Evolutionary conservation across 2,329 filamentous ascomycete genomes (phyloP), one percentile per base, ranked within the genome.

Genomic region (Penicillium digitatum): DNA sequence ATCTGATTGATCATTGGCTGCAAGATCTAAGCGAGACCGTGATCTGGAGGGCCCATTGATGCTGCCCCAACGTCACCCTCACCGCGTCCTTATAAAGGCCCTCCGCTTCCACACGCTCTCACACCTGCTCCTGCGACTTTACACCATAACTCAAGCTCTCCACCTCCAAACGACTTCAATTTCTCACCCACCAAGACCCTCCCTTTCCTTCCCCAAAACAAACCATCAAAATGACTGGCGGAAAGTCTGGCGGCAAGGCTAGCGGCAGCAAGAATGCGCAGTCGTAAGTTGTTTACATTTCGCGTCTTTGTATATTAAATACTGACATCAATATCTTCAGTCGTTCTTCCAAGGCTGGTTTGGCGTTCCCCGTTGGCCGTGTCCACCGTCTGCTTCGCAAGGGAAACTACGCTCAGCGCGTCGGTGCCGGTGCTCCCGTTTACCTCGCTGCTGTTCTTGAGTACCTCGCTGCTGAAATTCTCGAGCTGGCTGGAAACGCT

Each of bases 201-300:
- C 46, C 35, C 52, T 22, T 46, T 8, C 49, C 35, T 45, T n/a
- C 8, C 27, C 18, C 24, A 31, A 52, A 54, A n/a, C 67, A 65
- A 69, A 72, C 69, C 67, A 75, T 84, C 87, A 96, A 90, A 89
- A 99, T 99, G 94, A 95, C 94, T 90, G 93, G 93, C 86, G 93
- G 94, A 81, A 99, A 99, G 83, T 96, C 93, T 82, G 94, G 94
- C 81, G 94, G 94, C 87, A 97, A 97, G 88, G 92, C 93, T 83
- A 93, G 89, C 82, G 91, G 92, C 82, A 88, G 89, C 83, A 99
- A 99, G 90, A 95, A 89, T 84, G 89, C 94, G 74, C 94, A 97
- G 85, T 96, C 92, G 94, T 97, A 82, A 87, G 92, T 88, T 40
- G 60, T 52, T 40, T 50, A 62, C 62, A 43, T 56, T 48, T 37